Percentiles rank a stretch among this genome's conserved stretches.
phyloP scores from a whole-genome alignment of 768 basidiomycete genomes.

The Leccinum olivaceopallidum region DNA sequence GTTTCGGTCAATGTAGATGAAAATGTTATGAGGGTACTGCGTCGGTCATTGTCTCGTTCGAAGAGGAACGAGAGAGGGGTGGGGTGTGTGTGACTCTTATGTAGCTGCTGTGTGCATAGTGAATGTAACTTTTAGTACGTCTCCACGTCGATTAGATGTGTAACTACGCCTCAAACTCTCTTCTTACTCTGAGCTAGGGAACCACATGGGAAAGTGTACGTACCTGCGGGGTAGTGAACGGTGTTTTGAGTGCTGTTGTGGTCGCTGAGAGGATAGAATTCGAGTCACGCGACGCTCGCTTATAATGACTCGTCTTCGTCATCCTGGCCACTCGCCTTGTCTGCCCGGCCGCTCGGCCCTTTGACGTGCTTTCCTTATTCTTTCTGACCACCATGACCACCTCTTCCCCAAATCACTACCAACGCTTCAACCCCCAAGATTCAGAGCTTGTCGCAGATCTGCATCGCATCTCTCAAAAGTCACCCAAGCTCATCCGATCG shows the following conservation, averaged over 20 bases:
- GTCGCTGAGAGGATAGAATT: background rate
- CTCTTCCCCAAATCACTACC: background rate
- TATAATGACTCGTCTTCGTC: background rate
- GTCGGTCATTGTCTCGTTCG: no score
- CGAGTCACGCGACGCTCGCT: slow-evolving; percentile 6
- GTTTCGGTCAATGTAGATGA: background rate
- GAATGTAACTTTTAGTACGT: no score
- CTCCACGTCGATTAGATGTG: no score
- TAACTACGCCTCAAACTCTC: no score
- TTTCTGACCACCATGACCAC: background rate
- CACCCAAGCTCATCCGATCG: slow-evolving; percentile 66
- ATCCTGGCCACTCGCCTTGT: slow-evolving; percentile 6
- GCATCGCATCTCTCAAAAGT: slow-evolving; percentile 48
- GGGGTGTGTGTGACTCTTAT: no score
- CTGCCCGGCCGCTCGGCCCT: slow-evolving; percentile 5
- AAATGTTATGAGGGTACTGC: no score
- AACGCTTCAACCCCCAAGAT: slow-evolving; percentile 40
- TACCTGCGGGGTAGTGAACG: no score
- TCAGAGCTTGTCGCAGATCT: slow-evolving; percentile 62
- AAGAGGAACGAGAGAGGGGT: background rate
- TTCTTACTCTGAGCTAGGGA: no score
- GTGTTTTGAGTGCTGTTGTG: no score
- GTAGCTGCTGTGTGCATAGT: no score
- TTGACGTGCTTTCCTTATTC: slow-evolving; percentile 5
- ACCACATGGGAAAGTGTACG: no score